Evolutionary conservation across 2,329 filamentous ascomycete species (phyloP), one percentile per base, ranked within the genome.

Genomic region (Didymella arachidicola): DNA sequence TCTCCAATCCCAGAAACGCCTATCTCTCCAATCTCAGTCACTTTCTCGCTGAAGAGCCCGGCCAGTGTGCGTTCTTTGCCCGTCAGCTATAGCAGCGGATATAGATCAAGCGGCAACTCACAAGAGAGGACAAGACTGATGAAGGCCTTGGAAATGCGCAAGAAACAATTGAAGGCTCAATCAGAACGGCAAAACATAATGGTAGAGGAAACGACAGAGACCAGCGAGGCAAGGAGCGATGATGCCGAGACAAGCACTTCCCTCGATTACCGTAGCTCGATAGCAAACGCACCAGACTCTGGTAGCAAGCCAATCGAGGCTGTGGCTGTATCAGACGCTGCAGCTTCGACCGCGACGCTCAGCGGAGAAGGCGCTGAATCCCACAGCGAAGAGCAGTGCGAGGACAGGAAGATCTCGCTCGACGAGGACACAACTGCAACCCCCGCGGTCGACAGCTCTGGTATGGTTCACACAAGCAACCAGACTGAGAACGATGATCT

Each of bases 111-210:
- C 11, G 79, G 81, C n/a, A 89, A 96, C 70, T 92, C 92, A 1
- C 91, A 92, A 0, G 95, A 99, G 76, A 98, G 96, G 79, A 87
- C 91, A 60, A 86, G 95, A 53, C 81, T 99, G 62, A 93, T 97
- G 91, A 97, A 96, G 79, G 95, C 95, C 7, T 84, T 97, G 79
- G 91, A 97, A 77, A 78, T 97, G 66, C 86, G 94, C 51, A 95
- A 96, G 77, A 92, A 90, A 78, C 93, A 92, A 76, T 87, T 89
- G 71, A 77, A 77, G 49, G 72, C 70, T 22, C 64, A 73, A 59
- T 69, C 77, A 56, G 67, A 69, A 64, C 69, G 73, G 60, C 57
- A 76, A 56, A 65, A 61, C 38, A 68, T 61, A 34, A 51, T 66
- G 57, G 59, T 57, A 39, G 61, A 61, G 26, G 45, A 41, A 5